Evolutionary conservation across 345 rosid genomes (phyloP).

Genomic region (Lepidium sativum): DNA sequence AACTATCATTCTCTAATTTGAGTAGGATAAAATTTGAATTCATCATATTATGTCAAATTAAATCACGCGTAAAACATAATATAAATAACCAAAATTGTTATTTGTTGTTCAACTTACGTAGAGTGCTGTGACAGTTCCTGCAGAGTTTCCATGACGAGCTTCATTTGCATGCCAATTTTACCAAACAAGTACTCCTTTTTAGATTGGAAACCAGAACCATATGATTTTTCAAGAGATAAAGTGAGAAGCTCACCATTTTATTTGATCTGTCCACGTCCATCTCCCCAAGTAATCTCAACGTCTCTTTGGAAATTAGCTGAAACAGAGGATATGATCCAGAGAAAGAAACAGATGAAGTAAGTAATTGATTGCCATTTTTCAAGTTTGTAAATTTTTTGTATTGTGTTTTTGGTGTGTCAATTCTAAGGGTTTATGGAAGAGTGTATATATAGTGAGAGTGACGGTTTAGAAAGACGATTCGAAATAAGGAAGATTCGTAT

Average conservation of each 20-base stretch:
- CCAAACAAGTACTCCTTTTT: slow-evolving; percentile 34
- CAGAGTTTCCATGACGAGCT: slow-evolving; percentile 54
- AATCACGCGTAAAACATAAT: too few species aligned
- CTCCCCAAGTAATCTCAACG: slow-evolving; percentile 32
- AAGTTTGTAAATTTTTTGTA: not conserved
- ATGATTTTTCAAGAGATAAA: slow-evolving; percentile 19
- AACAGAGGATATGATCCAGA: slow-evolving; percentile 19
- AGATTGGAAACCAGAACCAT: slow-evolving; percentile 32
- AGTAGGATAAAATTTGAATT: too few species aligned
- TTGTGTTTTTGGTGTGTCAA: not conserved
- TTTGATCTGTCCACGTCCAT: slow-evolving; percentile 24
- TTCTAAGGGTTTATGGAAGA: slow-evolving; percentile 12
- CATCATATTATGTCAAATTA: too few species aligned
- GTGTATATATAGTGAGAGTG: slow-evolving; percentile 9
- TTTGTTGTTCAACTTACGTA: slow-evolving; percentile 30
- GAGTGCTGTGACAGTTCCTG: slow-evolving; percentile 51
- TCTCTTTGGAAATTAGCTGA: slow-evolving; percentile 26
- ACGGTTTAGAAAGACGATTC: not conserved
- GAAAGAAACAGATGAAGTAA: slow-evolving; percentile 11
- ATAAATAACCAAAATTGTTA: not conserved
- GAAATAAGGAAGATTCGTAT: slow-evolving; percentile 11
- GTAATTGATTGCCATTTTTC: slow-evolving; percentile 6
- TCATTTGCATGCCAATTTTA: slow-evolving; percentile 46
- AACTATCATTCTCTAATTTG: too few species aligned
- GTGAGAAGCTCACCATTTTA: slow-evolving; percentile 32